A percentile compares a stretch with the other conserved stretches of the same genome.
phyloP scores from a whole-genome alignment of 179 eudicot species.

The Patellifolia procumbens region DNA sequence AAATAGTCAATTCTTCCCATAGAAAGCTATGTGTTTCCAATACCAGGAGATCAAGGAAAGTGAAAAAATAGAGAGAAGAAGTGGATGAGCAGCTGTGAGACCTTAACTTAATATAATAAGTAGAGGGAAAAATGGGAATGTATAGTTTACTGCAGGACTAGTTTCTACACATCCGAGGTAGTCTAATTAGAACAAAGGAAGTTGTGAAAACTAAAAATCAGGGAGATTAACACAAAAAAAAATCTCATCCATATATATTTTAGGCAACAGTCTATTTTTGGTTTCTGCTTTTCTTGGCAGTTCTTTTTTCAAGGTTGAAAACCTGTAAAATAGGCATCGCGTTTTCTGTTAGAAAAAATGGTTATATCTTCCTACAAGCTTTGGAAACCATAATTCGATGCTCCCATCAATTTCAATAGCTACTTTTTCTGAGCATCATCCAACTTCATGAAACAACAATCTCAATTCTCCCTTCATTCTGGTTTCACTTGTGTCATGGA shows the following conservation, averaged over 20 bases:
- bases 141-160: too few relatives aligned
- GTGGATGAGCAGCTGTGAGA: too few relatives aligned
- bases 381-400: conserved; percentile 7
- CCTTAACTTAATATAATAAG: too few relatives aligned
- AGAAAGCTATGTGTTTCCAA: too few relatives aligned
- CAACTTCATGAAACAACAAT: conserved; percentile 19
- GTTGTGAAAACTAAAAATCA: too few relatives aligned
- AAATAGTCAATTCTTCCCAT: too few relatives aligned
- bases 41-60: too few relatives aligned
- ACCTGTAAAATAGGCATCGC: not conserved
- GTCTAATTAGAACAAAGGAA: too few relatives aligned
- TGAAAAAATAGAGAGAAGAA: too few relatives aligned
- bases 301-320: conserved; percentile 6
- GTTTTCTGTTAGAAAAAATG: not conserved
- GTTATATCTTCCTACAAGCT: conserved; percentile 2
- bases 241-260: not conserved
- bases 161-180: too few relatives aligned
- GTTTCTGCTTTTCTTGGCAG: not conserved
- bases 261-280: conserved; percentile 21
- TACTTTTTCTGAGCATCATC: not conserved
- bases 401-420: conserved; percentile 7
- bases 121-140: too few relatives aligned
- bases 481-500: not conserved
- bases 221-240: too few relatives aligned
- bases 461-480: not conserved